Evolutionary conservation across 257 asterid species (phyloP), one percentile per base, ranked within the genome.

Genomic region (Scutellaria galericulata): DNA sequence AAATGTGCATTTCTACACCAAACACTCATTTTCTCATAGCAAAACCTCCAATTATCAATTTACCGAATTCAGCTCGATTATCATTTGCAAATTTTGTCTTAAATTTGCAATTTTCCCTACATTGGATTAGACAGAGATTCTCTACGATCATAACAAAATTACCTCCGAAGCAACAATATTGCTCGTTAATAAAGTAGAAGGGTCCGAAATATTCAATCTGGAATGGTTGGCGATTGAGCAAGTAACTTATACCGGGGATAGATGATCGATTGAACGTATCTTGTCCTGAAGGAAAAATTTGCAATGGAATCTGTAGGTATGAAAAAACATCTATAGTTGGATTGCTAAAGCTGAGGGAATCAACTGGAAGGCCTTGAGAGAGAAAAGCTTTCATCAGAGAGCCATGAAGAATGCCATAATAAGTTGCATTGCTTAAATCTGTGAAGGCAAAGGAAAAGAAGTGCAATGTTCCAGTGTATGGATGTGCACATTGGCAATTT

Each of bases 381-480:
- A 64, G 79, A 27, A 90, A 82, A 7, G 50, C 70, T 18, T 77
- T n/a, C 82, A 84, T 87, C 74, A 92, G 70, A 52, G 77, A 52
- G n/a, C 86, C 90, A 10, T 70, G 59, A 62, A 92, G 98, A 73
- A 71, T 71, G 53, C 52, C 65, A 70, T 79, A 80, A 75, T 92
- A 92, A 24, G 87, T 86, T 18, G 76, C 71, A 56, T 92, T 90
- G 3, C 59, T 78, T 12, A 88, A 79, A 82, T 92, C 80, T 18
- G 97, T 80, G 89, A 92, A 92, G 80, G 98, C 82, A 73, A 39
- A 68, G 15, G 98, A 88, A 65, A 77, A 87, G 81, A 92, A 92
- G 81, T 83, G 86, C 40, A 92, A 68, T 39, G 80, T 80, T 82
- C 98, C 98, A n/a, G 77, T 78, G 78, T 87, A 90, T 5, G 98